Conservation (phyloP, 805 yeast species). For the Saccharomycopsis schoenii region DNA sequence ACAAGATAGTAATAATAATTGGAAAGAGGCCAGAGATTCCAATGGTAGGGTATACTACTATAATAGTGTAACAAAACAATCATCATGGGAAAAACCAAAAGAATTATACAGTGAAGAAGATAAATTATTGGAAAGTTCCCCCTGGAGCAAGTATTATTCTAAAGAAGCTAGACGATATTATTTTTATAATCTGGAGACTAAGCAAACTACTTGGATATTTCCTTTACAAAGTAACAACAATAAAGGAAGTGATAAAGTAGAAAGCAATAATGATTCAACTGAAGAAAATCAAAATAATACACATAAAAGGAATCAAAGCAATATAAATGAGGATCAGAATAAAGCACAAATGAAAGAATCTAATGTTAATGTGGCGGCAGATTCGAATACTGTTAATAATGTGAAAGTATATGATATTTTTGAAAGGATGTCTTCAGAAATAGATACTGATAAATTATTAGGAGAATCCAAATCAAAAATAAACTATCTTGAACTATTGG, state of each 20-base stretch:
- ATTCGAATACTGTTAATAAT: not conserved
- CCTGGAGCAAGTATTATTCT: conserved; percentile 41
- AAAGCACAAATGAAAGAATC: not conserved
- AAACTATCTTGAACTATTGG: conserved; percentile 43
- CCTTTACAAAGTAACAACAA: conserved; percentile 41
- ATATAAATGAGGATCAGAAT: not conserved
- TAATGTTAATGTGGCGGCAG: not conserved
- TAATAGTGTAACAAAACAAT: conserved; percentile 50
- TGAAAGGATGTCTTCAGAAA: conserved; percentile 4
- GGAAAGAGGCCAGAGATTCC: conserved; percentile 59
- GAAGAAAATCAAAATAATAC: too few relatives aligned
- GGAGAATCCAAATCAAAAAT: conserved; percentile 23
- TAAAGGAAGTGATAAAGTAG: not conserved
- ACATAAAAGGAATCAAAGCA: not conserved
- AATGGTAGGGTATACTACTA: conserved; percentile 67
- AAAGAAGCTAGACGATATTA: conserved; percentile 52
- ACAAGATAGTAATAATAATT: conserved; percentile 22
- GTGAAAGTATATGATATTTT: not conserved
- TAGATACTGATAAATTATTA: conserved; percentile 17
- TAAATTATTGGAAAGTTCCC: conserved; percentile 39
- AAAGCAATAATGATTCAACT: not conserved
- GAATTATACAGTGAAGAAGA: conserved; percentile 35
- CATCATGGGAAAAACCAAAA: conserved; percentile 77
- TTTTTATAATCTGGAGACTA: conserved; percentile 56
- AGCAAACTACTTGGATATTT: conserved; percentile 72